Percentiles rank a stretch among this genome's conserved stretches.
Conservation (phyloP, 148 eudicot species). For the Gaultheria prostrata region DNA sequence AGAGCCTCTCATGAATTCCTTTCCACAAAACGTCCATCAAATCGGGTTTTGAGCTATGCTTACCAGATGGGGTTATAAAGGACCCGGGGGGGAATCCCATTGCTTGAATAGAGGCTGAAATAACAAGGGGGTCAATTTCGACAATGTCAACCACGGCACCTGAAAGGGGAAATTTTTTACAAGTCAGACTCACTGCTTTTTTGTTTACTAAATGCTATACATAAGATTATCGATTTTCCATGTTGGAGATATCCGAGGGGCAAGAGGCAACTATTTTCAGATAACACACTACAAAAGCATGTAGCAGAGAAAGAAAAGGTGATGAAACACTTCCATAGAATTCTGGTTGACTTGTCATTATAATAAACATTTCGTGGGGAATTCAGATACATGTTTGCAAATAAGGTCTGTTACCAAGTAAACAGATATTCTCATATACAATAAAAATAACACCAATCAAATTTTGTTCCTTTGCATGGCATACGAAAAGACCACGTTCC, state of each 20-base stretch:
- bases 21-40: constrained; percentile 62
- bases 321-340: neutral
- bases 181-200: neutral
- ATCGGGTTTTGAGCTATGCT: constrained; percentile 41
- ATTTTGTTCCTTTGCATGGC: neutral
- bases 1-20: constrained; percentile 89
- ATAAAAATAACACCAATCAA: neutral
- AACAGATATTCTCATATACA: neutral
- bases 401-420: neutral
- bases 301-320: neutral
- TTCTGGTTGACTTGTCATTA: neutral
- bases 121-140: constrained; percentile 89
- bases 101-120: constrained; percentile 70
- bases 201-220: neutral
- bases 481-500: neutral
- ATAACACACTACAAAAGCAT: neutral
- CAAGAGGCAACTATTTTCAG: neutral
- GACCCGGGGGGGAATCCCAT: constrained; percentile 90
- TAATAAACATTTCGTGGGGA: neutral
- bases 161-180: constrained; percentile 20
- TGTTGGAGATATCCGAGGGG: neutral
- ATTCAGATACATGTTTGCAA: neutral
- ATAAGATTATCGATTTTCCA: neutral
- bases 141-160: constrained; percentile 80
- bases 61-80: constrained; percentile 46